Evolutionary conservation across 2,329 filamentous ascomycete species (phyloP).

Genomic region (Fusarium nurragi): DNA sequence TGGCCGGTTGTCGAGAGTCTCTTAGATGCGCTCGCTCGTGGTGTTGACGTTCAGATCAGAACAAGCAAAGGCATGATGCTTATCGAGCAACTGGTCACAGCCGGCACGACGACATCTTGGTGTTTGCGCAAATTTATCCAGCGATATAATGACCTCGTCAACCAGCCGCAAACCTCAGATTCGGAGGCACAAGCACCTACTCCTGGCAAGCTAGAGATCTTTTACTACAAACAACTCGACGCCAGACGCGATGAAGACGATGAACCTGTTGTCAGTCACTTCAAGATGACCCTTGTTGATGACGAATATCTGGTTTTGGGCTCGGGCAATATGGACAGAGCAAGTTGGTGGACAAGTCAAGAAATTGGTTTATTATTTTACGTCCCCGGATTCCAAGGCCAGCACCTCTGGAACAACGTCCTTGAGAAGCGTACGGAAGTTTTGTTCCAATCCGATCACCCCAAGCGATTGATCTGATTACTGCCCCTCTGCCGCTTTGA

Average conservation of each 20-base stretch:
- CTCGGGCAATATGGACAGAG: constrained; percentile 85
- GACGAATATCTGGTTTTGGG: constrained; percentile 73
- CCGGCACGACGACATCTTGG: constrained; percentile 75
- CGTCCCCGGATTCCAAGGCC: constrained; percentile 51
- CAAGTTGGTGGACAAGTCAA: constrained; percentile 88
- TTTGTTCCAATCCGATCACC: constrained; percentile 44
- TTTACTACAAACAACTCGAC: constrained; percentile 63
- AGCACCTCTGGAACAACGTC: constrained; percentile 53
- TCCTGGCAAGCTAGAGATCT: constrained; percentile 64
- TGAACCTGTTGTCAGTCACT: constrained; percentile 77
- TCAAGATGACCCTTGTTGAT: constrained; percentile 82
- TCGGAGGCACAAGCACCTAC: constrained; percentile 55
- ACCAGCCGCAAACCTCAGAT: constrained; percentile 33
- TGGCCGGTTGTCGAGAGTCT: constrained; percentile 70
- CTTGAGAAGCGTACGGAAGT: constrained; percentile 51
- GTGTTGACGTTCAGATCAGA: constrained; percentile 73
- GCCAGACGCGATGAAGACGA: constrained; percentile 47
- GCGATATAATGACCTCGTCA: constrained; percentile 56
- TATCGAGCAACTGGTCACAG: constrained; percentile 82
- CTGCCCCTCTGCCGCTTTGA: constrained; percentile 50
- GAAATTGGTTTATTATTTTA: constrained; percentile 76
- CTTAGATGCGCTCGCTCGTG: constrained; percentile 67
- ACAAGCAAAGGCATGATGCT: constrained; percentile 78
- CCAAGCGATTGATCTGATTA: constrained; percentile 7
- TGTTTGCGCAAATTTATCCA: constrained; percentile 69